phyloP scores from a whole-genome alignment of 169 alveolate genomes.

The Plasmodium cynomolgi region DNA sequence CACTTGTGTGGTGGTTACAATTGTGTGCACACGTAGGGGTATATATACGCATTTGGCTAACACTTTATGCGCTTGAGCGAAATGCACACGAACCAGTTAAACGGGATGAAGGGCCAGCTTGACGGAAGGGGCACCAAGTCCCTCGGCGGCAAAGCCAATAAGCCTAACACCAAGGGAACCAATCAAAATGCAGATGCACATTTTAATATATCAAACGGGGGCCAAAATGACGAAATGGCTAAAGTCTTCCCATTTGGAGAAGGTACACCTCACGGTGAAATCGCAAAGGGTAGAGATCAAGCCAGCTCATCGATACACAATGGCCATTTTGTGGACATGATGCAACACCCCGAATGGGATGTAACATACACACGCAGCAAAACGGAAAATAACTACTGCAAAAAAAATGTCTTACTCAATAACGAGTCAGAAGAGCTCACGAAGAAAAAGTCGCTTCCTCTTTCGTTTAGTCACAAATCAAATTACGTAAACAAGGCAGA shows the following conservation, averaged over 20 bases:
- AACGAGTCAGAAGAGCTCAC: background rate
- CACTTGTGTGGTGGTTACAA: background rate
- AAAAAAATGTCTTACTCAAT: background rate
- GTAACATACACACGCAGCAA: background rate
- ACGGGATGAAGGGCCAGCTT: background rate
- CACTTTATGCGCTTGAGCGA: background rate
- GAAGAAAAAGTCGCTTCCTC: slow-evolving; percentile 13
- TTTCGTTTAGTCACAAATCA: background rate
- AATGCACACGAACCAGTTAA: background rate
- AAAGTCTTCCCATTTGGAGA: background rate
- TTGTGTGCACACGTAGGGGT: background rate
- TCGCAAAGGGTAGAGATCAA: background rate
- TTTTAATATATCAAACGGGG: background rate
- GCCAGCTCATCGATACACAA: background rate
- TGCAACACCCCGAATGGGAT: background rate
- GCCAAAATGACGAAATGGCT: background rate
- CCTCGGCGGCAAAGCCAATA: background rate
- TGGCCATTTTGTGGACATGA: background rate
- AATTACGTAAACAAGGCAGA: background rate
- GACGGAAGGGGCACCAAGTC: background rate
- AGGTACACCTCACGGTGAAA: background rate
- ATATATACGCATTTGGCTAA: background rate
- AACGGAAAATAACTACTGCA: background rate
- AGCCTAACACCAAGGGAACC: background rate
- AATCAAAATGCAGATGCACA: background rate